Base-by-base conservation (phyloP, 83 land plant species). In the Picea abies region DNA sequence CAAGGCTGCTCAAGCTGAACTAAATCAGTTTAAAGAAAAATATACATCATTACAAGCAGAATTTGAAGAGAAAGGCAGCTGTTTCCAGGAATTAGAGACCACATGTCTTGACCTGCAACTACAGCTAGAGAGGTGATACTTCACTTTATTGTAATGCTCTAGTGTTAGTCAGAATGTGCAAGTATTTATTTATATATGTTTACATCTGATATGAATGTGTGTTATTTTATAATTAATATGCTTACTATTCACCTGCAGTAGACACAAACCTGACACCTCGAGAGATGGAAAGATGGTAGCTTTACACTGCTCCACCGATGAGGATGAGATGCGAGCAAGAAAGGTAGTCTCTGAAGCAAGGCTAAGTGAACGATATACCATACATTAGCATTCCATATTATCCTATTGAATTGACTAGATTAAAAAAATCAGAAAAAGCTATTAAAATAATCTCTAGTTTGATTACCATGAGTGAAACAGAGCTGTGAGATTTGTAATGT, bases 81-180 rank as follows among this genome's bases (percentile, higher is more conserved):
- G 83, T 69, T 86, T 88, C 67, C 83, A 89, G 39, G 90, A 90
- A 73, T 35, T 88, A 60, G 94, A 90, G 61, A 87, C 89, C 68
- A 87, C 89, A 39, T 88, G 88, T 82, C 92, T 86, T 22, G 90
- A 93, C 64, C 84, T 90, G 61, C 90, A 87, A 82, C 85, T 88
- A 63, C 86, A 90, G 76, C 39, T 92, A 49, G 92, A 90, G 81
- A 92, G 90, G 94, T 92, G 86, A 76, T 23, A 0, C 78, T 52
- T 10, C 8, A 52, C 29, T 23, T 76, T 10, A 1, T 60, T 25
- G 56, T 76, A 22, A 15, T 75, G 10, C 29, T 47, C 29, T 75
- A 75, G 29, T 76, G 19, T 23, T 76, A 16, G 32, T 23, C 6
- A 76, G 78, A 23, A 76, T 2, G 19, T 37, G 15, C 16, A 14